Base-by-base conservation (phyloP, 805 yeast species). In the Ogataea naganishii region DNA sequence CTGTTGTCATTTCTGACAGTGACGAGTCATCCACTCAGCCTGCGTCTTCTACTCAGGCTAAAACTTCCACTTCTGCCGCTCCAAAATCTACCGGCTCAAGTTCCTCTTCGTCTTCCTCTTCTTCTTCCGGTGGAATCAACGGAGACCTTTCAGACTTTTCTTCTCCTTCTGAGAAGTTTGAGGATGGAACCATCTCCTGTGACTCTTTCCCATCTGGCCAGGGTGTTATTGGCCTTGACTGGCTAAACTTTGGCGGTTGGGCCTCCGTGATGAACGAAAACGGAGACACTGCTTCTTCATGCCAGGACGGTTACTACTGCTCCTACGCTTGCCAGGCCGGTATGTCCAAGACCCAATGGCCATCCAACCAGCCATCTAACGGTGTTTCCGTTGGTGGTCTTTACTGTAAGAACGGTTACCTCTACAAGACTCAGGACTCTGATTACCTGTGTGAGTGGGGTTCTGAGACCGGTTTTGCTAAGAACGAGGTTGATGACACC, bases 261-360 rank as follows among this genome's bases (percentile, higher is more conserved):
- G 39, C 67, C 41, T 58, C 66, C 11, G 35, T 47, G 27, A 47
- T 54, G 51, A 63, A 69, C 51, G 56, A 60, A 33, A 67, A 71
- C 40, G 70, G 69, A 36, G 63, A 69, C 41, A 75, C 84, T 40
- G 71, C 84, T 38, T 68, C 80, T 30, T 49, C 70, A 27, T 89
- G 98, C 69, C 56, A 64, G 39, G 96, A 88, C 45, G 97, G 96
- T 35, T 73, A 73, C 49, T 85, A 83, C 76, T 89, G 98, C 66
- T 89, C 97, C 36, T 89, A 89, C 62, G 95, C 97, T 36, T 89
- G 98, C 69, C 94, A 86, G 67, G 76, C 96, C 24, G 98, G 97
- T 72, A 84, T 85, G 95, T 84, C 96, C 51, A 89, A 89, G 76
- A 85, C 96, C 33, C 98, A 89, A 68, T 89, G 94, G 95, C 97